Base-by-base conservation (phyloP, 2,329 filamentous ascomycete genomes). In the Xylaria hypoxylon region DNA sequence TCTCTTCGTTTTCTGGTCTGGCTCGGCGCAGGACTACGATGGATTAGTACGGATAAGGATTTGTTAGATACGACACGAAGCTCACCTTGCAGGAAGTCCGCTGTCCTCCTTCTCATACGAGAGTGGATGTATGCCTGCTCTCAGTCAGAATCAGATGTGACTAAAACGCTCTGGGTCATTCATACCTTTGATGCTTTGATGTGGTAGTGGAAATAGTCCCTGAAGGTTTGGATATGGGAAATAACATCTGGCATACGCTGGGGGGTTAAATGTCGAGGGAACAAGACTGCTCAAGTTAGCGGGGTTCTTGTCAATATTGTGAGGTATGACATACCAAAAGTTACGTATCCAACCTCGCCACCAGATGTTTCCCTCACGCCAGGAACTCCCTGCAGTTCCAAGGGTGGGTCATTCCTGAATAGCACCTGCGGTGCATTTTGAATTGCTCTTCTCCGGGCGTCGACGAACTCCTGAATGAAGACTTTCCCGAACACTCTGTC, bases 171-270 rank as follows among this genome's bases (percentile, higher is more conserved):
- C 10, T 48, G 7, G 13, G 33, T 19, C 15, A 45, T 70, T 59
- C 35, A 22, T 79, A 89, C 88, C 86, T 99, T 99, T 69, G 94
- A 97, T 33, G 96, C 96, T 83, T 99, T 99, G 83, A 99, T 99
- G 81, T 99, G 96, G 80, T 99, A 99, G 81, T 99, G 96, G 86
- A 99, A 99, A 82, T 99, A 99, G 79, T 99, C 96, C 72, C 96
- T 92, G 92, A 99, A 99, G 15, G 96, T 99, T 82, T 99, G 96
- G 75, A 99, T 98, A 80, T 99, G 96, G 57, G 94, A 97, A 74
- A 99, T 99, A 78, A 96, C 94, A 72, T 97, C 94, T 67, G 92
- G 91, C 83, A 96, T 93, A 77, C 94, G 89, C 80, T 97, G 93
- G 15, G 90, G 89, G 15, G 94, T 95, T 71, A 99, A 85, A 80